Evolutionary conservation across 2,329 filamentous ascomycete genomes (phyloP), one percentile per base, ranked within the genome.

Genomic region (Aspergillus awamori): DNA sequence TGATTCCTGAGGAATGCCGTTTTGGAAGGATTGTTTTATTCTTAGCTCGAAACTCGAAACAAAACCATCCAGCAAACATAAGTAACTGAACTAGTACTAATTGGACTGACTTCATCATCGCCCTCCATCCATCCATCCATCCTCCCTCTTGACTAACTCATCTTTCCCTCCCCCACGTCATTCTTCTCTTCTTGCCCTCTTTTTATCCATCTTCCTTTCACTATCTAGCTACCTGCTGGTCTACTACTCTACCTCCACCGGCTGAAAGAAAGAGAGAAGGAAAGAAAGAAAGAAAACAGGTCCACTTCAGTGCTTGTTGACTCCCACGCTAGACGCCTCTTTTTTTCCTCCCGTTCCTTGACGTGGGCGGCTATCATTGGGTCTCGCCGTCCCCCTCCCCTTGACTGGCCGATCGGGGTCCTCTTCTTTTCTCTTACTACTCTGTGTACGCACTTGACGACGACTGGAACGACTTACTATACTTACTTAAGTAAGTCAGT

Each of bases 351-450:
- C 59, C 36, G 49, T 63, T 39, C 47, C 53, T 65, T 66, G 67
- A 70, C 68, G 68, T 70, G 68, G 68, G 66, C 63, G 55, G 52
- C 60, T 64, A 53, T 65, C 54, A 70, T 70, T 70, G 68, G 68
- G 38, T 36, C 60, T 67, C 49, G 10, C 28, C 6, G n/a, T 38
- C 49, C 59, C 57, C 65, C 64, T 36, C 33, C 33, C 64, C 64
- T 63, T 69, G 65, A 60, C 20, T 61, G 61, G 57, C 39, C 45
- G 45, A 60, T 59, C 43, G 41, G 58, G 53, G 49, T 30, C 39
- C 49, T 54, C 55, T 43, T 38, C 53, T 41, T 45, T 48, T 45
- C 57, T 57, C 54, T 52, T 49, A 54, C n/a, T 30, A 30, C 30
- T 33, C 3, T 33, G 30, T 36, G 33, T 36, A 36, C 33, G 33